Conservation (phyloP, 352 stramenopile species). For the Globisporangium carolinianum region DNA sequence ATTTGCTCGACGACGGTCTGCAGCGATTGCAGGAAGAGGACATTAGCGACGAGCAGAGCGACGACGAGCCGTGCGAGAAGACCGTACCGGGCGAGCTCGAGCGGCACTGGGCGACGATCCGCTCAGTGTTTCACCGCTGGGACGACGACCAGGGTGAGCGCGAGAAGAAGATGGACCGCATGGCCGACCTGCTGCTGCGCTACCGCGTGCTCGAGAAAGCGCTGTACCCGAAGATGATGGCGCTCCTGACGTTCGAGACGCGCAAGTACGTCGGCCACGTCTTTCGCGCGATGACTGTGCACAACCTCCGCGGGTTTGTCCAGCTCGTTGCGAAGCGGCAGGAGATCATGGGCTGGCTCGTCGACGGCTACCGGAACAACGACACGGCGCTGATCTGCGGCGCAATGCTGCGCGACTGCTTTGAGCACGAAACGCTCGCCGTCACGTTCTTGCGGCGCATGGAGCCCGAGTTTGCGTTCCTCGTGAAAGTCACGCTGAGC, state of each 20-base stretch:
- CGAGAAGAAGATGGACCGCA: constrained; percentile 76
- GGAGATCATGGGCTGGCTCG: constrained; percentile 67
- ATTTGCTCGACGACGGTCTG: constrained; percentile 9
- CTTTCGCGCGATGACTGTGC: constrained; percentile 70
- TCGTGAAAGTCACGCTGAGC: constrained; percentile 67
- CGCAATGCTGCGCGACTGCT: constrained; percentile 75
- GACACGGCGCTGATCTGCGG: constrained; percentile 69
- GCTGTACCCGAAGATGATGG: constrained; percentile 62
- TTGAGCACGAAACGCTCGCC: constrained; percentile 55
- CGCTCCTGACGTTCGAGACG: constrained; percentile 71
- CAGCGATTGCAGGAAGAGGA: constrained; percentile 32
- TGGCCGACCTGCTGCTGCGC: constrained; percentile 66
- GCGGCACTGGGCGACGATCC: constrained; percentile 67
- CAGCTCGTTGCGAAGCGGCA: constrained; percentile 49
- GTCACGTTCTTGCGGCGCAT: constrained; percentile 59
- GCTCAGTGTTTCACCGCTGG: constrained; percentile 67
- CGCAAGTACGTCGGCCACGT: constrained; percentile 78
- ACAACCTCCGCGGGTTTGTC: constrained; percentile 57
- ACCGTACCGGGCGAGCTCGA: constrained; percentile 71
- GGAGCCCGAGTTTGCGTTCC: constrained; percentile 48
- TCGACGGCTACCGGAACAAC: constrained; percentile 70
- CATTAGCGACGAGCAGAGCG: constrained; percentile 39
- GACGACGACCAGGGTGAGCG: constrained; percentile 61
- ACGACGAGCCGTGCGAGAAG: constrained; percentile 52
- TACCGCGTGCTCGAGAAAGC: constrained; percentile 72